Conservation (phyloP, 169 alveolate genomes). For the Prorocentrum cordatum region DNA sequence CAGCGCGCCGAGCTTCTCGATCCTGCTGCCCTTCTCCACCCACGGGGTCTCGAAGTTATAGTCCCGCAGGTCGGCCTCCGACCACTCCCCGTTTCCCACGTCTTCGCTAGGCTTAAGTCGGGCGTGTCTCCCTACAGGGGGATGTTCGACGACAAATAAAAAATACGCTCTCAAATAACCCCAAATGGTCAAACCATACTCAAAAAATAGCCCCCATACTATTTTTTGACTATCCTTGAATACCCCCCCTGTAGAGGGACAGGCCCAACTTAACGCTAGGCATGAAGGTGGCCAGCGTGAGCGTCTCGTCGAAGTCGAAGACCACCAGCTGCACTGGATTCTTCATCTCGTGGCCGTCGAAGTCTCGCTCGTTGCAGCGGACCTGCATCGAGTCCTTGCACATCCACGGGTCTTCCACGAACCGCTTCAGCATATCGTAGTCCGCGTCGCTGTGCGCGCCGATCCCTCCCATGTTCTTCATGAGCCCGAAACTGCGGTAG, state of each 20-base stretch:
- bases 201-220: no score
- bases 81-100: no score
- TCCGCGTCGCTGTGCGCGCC: slow-evolving; percentile 65
- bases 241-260: no score
- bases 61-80: no score
- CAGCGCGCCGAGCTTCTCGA: slow-evolving; percentile 14
- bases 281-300: slow-evolving; percentile 59
- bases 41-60: slow-evolving; percentile 60
- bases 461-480: slow-evolving; percentile 64
- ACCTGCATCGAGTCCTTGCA: slow-evolving; percentile 53
- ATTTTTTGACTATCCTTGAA: no score
- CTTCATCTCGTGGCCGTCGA: background rate
- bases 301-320: slow-evolving; percentile 63
- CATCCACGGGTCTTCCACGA: slow-evolving; percentile 66
- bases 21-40: slow-evolving; percentile 32
- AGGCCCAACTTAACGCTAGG: no score
- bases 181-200: no score
- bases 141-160: no score
- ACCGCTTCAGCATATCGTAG: slow-evolving; percentile 51
- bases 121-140: no score
- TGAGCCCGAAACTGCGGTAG: background rate
- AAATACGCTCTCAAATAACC: no score
- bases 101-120: no score
- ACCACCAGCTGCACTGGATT: slow-evolving; percentile 62
- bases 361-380: slow-evolving; percentile 60